Conservation (phyloP, 305 asterid species). For the Rubia occidens region DNA sequence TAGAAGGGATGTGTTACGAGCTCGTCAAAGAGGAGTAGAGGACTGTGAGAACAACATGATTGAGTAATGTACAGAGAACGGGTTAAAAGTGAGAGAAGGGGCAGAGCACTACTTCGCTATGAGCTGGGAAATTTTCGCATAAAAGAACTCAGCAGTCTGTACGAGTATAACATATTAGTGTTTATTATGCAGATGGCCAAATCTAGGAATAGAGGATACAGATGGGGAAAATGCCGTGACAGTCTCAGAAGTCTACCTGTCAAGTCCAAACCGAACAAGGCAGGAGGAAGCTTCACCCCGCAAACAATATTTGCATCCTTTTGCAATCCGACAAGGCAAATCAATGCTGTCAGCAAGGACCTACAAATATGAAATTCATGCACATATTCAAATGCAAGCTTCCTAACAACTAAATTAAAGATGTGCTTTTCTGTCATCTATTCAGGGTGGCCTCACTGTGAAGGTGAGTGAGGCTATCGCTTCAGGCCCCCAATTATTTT, state of each 20-base stretch:
- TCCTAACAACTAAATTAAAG: not conserved
- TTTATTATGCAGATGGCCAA: not conserved
- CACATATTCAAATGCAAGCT: conserved; percentile 16
- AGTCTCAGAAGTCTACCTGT: conserved; percentile 47
- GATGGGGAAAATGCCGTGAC: not conserved
- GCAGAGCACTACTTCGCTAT: not conserved
- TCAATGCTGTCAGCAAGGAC: conserved; percentile 85
- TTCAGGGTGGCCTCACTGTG: no score
- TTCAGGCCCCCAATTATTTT: no score
- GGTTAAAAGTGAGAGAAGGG: not conserved
- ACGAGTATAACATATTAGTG: not conserved
- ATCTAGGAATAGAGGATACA: not conserved
- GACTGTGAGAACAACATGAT: conserved; percentile 5
- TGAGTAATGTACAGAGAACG: not conserved
- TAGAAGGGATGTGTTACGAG: not conserved
- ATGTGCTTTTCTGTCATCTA: not conserved
- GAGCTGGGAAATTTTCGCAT: not conserved
- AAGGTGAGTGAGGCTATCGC: no score
- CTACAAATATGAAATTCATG: conserved; percentile 33
- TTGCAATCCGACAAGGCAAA: conserved; percentile 94
- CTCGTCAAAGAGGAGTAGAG: not conserved
- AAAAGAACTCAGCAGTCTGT: not conserved
- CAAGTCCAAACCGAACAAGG: conserved; percentile 80
- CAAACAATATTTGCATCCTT: conserved; percentile 86
- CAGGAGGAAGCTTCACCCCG: conserved; percentile 90